Conservation (phyloP, 2,329 filamentous ascomycete genomes). For the Nigrospora osmanthi region DNA sequence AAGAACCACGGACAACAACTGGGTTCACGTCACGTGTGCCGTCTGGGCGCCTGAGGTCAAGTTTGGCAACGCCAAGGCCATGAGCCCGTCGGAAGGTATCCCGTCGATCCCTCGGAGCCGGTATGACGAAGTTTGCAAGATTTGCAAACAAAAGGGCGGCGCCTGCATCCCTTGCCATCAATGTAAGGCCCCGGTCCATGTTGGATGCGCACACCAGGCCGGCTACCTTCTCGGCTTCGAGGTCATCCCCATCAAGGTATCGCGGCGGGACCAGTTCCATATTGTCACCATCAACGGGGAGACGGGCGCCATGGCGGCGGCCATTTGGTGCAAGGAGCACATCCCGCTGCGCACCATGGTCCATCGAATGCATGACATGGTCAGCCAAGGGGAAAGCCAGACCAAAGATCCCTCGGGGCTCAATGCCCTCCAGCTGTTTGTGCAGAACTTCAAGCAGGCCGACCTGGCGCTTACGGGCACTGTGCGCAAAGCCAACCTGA, state of each 20-base stretch:
- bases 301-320: conserved; percentile 74
- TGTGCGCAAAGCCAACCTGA: conserved; percentile 81
- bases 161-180: conserved; percentile 79
- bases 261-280: conserved; percentile 70
- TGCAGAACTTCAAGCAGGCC: conserved; percentile 87
- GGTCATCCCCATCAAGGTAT: conserved; percentile 81
- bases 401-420: conserved; percentile 37
- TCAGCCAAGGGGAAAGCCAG: conserved; percentile 41
- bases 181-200: conserved; percentile 66
- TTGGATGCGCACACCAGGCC: conserved; percentile 81
- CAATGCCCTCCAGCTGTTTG: conserved; percentile 80
- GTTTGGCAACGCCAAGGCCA: conserved; percentile 74
- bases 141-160: conserved; percentile 68
- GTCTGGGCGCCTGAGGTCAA: conserved; percentile 89
- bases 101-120: conserved; percentile 66
- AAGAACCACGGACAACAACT: conserved; percentile 92
- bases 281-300: conserved; percentile 77
- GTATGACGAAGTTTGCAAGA: conserved; percentile 73
- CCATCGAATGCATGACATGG: conserved; percentile 71
- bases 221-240: conserved; percentile 86
- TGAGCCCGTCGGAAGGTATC: conserved; percentile 86
- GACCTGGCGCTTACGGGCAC: conserved; percentile 86
- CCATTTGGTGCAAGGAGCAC: conserved; percentile 89
- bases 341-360: conserved; percentile 61
- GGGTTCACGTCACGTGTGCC: conserved; percentile 93